Evolutionary conservation across 148 eudicot species (phyloP), one percentile per base, ranked within the genome.

Genomic region (Polygonum aviculare): DNA sequence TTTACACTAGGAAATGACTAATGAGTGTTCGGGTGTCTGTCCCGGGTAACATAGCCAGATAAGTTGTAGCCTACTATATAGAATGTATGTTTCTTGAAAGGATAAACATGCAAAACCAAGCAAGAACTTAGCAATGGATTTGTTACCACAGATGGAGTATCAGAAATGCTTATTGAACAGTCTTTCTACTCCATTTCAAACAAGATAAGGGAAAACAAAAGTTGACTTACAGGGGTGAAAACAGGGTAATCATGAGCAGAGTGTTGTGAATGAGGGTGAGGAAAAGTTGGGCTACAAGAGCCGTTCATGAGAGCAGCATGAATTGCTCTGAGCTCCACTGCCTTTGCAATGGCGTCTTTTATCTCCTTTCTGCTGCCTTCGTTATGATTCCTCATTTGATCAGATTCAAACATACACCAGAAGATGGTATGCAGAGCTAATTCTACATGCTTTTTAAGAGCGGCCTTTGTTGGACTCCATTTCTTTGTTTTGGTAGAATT

Each of bases 241-340:
- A 94, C 87, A 67, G 98, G 98, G 81, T 94, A 94, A 87, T 94
- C 98, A 50, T 88, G 93, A 21, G 95, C 87, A 65, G 98, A 88
- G 48, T 79, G 78, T 3, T 81, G 91, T 72, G 86, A 65, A 12
- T 2, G 52, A 78, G 82, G 70, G 81, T 80, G 88, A 45, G 75
- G 71, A 65, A 4, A 4, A 39, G 88, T 67, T 70, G 90, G 88
- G 78, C 86, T 86, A 36, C 60, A 54, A 22, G 48, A 83, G 3
- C 78, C 84, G 67, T 87, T 88, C 78, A 89, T 48, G 14, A 93
- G 78, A 81, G 93, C 91, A 50, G 98, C 90, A 79, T 92, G 97
- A 59, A 94, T 82, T 40, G 97, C 93, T 85, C 98, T 83, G 14
- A 94, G 92, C 87, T 94, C 97, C 51, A 86, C 88, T 0, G 95